Conservation (phyloP, 768 basidiomycete genomes). For the Amanita inopinata region DNA sequence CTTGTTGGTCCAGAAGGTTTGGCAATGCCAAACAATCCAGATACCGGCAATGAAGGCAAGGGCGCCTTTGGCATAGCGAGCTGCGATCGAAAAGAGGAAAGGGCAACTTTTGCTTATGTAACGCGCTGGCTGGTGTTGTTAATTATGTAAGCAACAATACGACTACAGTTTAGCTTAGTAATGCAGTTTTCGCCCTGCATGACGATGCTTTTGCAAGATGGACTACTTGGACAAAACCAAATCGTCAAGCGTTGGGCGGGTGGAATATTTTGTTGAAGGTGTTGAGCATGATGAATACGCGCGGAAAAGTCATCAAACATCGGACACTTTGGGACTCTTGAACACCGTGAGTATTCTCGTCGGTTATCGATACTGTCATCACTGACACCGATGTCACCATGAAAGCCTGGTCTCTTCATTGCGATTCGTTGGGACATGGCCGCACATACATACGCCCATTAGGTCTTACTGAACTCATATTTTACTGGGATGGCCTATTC, state of each 20-base stretch:
- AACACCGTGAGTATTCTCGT: neutral
- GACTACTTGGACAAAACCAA: too few relatives aligned
- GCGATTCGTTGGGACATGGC: neutral
- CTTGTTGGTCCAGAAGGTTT: slow-evolving; percentile 93
- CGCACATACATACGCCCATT: slow-evolving; percentile 22
- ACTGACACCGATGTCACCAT: slow-evolving; percentile 19
- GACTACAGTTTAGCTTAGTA: neutral
- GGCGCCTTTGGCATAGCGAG: slow-evolving; percentile 60
- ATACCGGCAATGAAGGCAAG: slow-evolving; percentile 48
- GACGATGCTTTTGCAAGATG: too few relatives aligned
- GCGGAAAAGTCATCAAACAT: too few relatives aligned
- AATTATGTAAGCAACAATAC: neutral
- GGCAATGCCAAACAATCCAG: slow-evolving; percentile 75
- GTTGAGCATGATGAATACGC: too few relatives aligned
- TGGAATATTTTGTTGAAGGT: neutral
- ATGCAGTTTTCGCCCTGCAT: too few relatives aligned
- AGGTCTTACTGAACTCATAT: slow-evolving; percentile 22
- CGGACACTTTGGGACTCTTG: too few relatives aligned
- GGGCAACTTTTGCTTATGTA: too few relatives aligned
- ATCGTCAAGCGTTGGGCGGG: too few relatives aligned
- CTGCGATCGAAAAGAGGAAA: slow-evolving; percentile 14
- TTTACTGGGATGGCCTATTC: slow-evolving; percentile 24
- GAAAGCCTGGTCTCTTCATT: slow-evolving; percentile 26
- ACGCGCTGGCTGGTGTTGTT: too few relatives aligned
- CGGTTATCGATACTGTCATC: neutral